These are phyloP conservation scores for Komagataella kurtzmanii DNA, from an alignment of 805 yeast genomes.

Conservation along the genomic window DNA sequence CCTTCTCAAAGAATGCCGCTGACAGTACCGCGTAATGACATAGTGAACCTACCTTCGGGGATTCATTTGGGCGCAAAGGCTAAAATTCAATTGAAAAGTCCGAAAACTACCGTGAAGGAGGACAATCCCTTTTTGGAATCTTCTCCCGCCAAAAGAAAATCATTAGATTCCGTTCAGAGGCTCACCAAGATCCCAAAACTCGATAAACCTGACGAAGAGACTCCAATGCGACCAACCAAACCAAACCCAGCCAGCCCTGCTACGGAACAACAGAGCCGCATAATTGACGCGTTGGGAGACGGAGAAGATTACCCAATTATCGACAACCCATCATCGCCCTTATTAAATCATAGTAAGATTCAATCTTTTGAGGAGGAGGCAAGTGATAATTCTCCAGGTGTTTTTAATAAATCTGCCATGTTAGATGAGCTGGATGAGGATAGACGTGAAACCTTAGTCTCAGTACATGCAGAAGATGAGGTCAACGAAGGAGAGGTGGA, in stretches of 20 bases:
- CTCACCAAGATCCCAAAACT: not conserved
- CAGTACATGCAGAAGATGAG: not conserved
- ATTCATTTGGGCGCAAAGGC: not conserved
- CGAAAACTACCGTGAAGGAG: not conserved
- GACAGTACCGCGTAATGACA: slow-evolving; percentile 17
- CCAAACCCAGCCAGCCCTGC: slow-evolving; percentile 16
- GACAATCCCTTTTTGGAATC: not conserved
- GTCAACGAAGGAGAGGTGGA: slow-evolving; percentile 8
- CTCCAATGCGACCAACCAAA: slow-evolving; percentile 17
- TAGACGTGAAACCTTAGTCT: not conserved
- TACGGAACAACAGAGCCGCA: slow-evolving; percentile 13
- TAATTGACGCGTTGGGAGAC: slow-evolving; percentile 8
- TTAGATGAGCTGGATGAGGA: not conserved
- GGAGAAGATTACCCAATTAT: not conserved
- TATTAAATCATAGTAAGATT: not conserved
- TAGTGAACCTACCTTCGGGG: not conserved
- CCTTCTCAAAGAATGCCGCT: slow-evolving; percentile 11
- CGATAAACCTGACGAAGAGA: slow-evolving; percentile 1
- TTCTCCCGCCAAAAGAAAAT: not conserved
- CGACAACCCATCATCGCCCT: not conserved
- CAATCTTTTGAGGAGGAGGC: not conserved
- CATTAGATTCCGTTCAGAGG: not conserved
- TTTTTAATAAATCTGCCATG: not conserved
- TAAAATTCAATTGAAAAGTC: not conserved
- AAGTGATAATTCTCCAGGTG: not conserved